Evolutionary conservation across 2,329 filamentous ascomycete genomes (phyloP), one percentile per base, ranked within the genome.

Genomic region (Xylariaceae sp.): DNA sequence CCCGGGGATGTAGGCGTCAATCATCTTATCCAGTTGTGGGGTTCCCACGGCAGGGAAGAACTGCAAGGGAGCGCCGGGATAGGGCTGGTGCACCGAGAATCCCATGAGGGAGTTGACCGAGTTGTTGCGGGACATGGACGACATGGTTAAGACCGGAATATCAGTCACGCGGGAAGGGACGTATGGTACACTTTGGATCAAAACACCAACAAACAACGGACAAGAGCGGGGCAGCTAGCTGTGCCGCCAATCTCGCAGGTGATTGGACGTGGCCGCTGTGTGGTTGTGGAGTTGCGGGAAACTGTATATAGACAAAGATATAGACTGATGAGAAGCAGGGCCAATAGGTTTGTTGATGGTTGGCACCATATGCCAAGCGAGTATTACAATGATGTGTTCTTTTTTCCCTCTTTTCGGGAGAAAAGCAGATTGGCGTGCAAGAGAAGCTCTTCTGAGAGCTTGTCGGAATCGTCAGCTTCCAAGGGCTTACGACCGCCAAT

Each of bases 31-130:
- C 37, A 82, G 69, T 59, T 85, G 71, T 62, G 74, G 52, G 44
- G 73, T 67, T 56, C 81, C 66, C 61, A 87, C 65, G 53, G 81
- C 64, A 65, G 86, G 73, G 59, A 80, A 62, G 72, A 87, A 79
- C 62, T 87, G 67, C 40, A 82, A 66, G 44, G 71, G 62, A 33
- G 71, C 68, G 36, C 77, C 77, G 38, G 77, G 64, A 34, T 66
- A 59, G 30, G 74, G 68, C 65, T 82, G 78, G 55, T 70, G 76
- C 57, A 81, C 68, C 43, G 75, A 77, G 59, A 79, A 79, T 40
- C 73, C 73, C 61, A 69, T 59, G 26, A 64, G 51, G 47, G 59
- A 51, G 43, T 50, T 51, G 47, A 53, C 40, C 31, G 63, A 62
- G 44, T 53, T 54, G 51, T 61, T 60, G 44, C 55, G 53, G 37